Base-by-base conservation (phyloP, 345 rosid genomes). In the Gossypium ekmanianum region DNA sequence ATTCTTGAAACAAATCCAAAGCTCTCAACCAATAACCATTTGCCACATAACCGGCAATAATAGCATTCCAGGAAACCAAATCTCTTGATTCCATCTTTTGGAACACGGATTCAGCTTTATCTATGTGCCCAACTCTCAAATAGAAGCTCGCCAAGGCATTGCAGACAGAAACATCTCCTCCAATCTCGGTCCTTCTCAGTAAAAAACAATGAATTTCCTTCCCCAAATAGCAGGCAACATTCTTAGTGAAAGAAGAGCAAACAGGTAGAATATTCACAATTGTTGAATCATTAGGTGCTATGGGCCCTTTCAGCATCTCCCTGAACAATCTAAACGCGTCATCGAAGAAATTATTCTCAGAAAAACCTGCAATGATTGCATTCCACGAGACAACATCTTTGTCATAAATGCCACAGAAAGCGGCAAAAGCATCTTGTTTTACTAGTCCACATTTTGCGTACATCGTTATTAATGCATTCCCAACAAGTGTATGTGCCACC, bases 371-470 rank as follows among this genome's bases (percentile, higher is more conserved):
- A 82, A 93, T 89, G 26, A 91, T 80, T 48, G 97, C 95, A 83
- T 93, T 91, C 97, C 97, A 91, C 2, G 98, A 90, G 73, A 93
- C 86, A 16, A 90, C 92, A 72, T 93, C 98, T 80, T 88, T 91
- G 63, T 87, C 83, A 76, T 34, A 43, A 67, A 91, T 90, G 77
- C 83, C 74, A 73, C 77, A 63, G 82, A 91, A 93, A 61, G 84
- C 89, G 68, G 87, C 71, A 61, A 73, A 82, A 6, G 97, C 90
- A 81, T 91, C 88, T 14, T 72, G 74, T 6, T 27, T 50, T 12
- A 88, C 86, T 71, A 77, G 56, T 62, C 97, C 85, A 56, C 85
- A 85, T 84, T 93, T 93, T 17, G 97, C 89, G 76, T 91, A 91
- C 92, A 93, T 82, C 7, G 98, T 91, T 65, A 89, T 81, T 63